Base-by-base conservation (phyloP, 176 grass and related monocot genomes). In the Musa acuminata region DNA sequence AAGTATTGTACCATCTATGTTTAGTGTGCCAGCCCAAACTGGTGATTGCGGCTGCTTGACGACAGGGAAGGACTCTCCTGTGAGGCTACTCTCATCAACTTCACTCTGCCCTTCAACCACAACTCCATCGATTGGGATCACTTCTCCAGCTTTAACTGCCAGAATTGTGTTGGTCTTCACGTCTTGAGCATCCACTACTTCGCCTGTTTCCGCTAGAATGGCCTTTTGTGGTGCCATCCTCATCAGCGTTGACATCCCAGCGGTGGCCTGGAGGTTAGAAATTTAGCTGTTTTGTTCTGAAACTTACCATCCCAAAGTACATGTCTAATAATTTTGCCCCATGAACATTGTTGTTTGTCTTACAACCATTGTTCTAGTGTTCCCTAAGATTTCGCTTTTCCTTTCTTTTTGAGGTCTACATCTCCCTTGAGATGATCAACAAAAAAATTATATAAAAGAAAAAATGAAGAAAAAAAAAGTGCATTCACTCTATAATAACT, bases 1-100 rank as follows among this genome's bases (percentile, higher is more conserved):
- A 20, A 51, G 67, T 48, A 70, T 11, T 9, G 52, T 95, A 95
- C 96, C 96, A 65, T 99, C 87, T 51, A 99, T 91, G 76, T 99
- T 95, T 59, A 95, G 78, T 0, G 96, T 95, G 22, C 96, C 96
- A 60, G 96, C 91, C 96, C 96, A 99, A 76, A 99, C 96, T 49
- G 84, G 71, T 73, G 91, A 95, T 43, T 89, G 85, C 21, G 83
- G 23, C 66, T 95, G 91, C 77, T 99, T 99, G 49, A 83, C 49
- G 3, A 89, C 88, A 0, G 96, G 96, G 70, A 91, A 95, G 23
- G 91, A 95, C 72, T 99, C 96, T 80, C 96, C 96, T 0, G 96
- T 99, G 16, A 99, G 90, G 57, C 79, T 90, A 23, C 84, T 88
- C 84, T 97, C 90, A 11, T 97, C 82, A 35, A 99, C 87, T 79